Evolutionary conservation across 306 rosid genomes (phyloP), one percentile per base, ranked within the genome.

Genomic region (Morella rubra): DNA sequence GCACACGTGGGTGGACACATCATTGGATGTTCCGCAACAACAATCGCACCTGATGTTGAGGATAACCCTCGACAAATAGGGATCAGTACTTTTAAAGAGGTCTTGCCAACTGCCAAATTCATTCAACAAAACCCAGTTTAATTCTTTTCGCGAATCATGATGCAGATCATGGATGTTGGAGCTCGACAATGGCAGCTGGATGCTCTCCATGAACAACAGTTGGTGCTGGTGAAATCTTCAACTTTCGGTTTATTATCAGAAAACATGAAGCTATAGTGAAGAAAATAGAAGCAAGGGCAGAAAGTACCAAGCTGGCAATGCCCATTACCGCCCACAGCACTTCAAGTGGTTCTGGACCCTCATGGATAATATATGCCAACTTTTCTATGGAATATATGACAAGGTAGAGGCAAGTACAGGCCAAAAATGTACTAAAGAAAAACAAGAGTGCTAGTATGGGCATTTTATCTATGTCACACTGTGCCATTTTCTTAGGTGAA

Each of bases 141-240:
- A 55, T 55, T 55, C 61, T 55, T 55, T 24, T 19, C 7, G 61
- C 61, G 19, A 55, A 7, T 6, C 37, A 51, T 71, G 42, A 18
- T 18, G 60, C 59, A 4, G 77, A 73, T 66, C 37, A 52, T 72
- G 44, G 50, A 22, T 72, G 8, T 64, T 10, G 53, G 24, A 56
- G 83, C 73, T 64, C 56, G 69, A 65, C 76, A 80, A 73, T 60
- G 16, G 51, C 13, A 27, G 60, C 4, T 8, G 69, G 80, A 37
- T 66, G 80, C 3, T 65, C 86, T 76, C 56, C 54, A 45, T 72
- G 83, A 15, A 52, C 67, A 68, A 82, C 44, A 69, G 49, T 53
- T 15, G 82, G 85, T 49, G 80, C 71, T 47, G 88, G 86, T 52
- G 73, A 86, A 84, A 88, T 73, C 81, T 88, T 84, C 66, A 46